Percentiles rank a stretch among this genome's conserved stretches.
Conservation (phyloP, 192 early-diverging fungal genomes). For the Linnemannia schmuckeri region DNA sequence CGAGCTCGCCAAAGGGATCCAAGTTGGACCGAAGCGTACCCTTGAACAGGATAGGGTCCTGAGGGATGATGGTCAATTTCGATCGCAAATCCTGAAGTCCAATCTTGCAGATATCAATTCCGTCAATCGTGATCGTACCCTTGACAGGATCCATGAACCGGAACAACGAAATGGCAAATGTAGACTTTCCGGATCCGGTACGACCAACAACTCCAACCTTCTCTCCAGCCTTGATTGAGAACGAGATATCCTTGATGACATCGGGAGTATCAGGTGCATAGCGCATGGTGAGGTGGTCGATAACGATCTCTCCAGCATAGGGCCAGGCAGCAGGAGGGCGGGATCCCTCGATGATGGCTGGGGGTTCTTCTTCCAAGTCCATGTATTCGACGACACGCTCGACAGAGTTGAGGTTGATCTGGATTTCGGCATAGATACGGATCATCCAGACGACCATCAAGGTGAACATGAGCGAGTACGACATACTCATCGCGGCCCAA, state of each 20-base stretch:
- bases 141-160: slow-evolving; percentile 66
- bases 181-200: slow-evolving; percentile 75
- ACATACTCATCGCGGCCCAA: slow-evolving; percentile 87
- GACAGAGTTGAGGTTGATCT: slow-evolving; percentile 89
- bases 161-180: slow-evolving; percentile 69
- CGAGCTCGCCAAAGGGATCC: slow-evolving; percentile 86
- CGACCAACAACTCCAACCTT: slow-evolving; percentile 77
- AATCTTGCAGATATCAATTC: slow-evolving; percentile 66
- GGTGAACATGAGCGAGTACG: slow-evolving; percentile 90
- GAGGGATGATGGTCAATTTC: slow-evolving; percentile 77
- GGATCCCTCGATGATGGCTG: slow-evolving; percentile 63
- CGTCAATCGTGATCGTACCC: slow-evolving; percentile 67
- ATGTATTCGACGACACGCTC: slow-evolving; percentile 92
- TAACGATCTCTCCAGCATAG: slow-evolving; percentile 72
- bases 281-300: slow-evolving; percentile 75
- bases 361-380: slow-evolving; percentile 82
- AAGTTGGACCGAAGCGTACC: slow-evolving; percentile 84
- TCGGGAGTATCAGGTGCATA: slow-evolving; percentile 78
- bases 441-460: slow-evolving; percentile 85
- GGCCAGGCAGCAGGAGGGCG: slow-evolving; percentile 73
- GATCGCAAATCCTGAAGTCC: slow-evolving; percentile 66
- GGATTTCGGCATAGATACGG: slow-evolving; percentile 83
- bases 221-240: slow-evolving; percentile 67
- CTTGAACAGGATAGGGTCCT: slow-evolving; percentile 81
- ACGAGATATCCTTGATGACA: slow-evolving; percentile 78